Evolutionary conservation across 2,329 filamentous ascomycete genomes (phyloP).

Genomic region (Trichoderma sp.): DNA sequence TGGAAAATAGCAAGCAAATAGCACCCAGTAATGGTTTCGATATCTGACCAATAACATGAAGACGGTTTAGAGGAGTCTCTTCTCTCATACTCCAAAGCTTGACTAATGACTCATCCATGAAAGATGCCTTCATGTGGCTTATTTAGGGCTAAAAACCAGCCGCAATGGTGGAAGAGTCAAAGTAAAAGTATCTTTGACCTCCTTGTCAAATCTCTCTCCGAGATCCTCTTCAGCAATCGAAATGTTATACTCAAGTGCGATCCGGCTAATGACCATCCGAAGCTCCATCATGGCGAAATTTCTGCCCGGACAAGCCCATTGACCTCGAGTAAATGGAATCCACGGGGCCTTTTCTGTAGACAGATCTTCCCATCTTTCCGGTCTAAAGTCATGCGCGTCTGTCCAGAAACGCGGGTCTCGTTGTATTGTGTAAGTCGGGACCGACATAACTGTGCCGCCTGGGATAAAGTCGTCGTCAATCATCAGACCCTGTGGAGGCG

Average conservation of each 20-base stretch:
- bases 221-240: constrained; percentile 30
- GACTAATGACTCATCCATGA: no score
- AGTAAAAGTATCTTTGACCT: constrained; percentile 15
- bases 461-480: constrained; percentile 40
- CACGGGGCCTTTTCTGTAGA: constrained; percentile 11
- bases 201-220: background rate
- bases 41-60: no score
- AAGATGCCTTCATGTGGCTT: background rate
- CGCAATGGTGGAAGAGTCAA: constrained; percentile 35
- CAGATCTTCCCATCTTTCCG: constrained; percentile 37
- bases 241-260: constrained; percentile 26
- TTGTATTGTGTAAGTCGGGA: constrained; percentile 27
- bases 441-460: constrained; percentile 39
- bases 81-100: background rate
- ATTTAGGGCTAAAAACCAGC: constrained; percentile 12
- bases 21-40: no score
- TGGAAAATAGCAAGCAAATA: no score
- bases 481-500: constrained; percentile 41
- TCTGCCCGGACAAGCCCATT: constrained; percentile 41
- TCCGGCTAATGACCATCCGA: constrained; percentile 11
- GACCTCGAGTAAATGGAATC: constrained; percentile 30
- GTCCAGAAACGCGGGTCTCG: constrained; percentile 29
- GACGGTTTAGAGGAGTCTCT: background rate
- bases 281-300: constrained; percentile 41
- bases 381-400: constrained; percentile 35